phyloP scores from a whole-genome alignment of 1,284 basidiomycete species.

The Peniophora sp. region DNA sequence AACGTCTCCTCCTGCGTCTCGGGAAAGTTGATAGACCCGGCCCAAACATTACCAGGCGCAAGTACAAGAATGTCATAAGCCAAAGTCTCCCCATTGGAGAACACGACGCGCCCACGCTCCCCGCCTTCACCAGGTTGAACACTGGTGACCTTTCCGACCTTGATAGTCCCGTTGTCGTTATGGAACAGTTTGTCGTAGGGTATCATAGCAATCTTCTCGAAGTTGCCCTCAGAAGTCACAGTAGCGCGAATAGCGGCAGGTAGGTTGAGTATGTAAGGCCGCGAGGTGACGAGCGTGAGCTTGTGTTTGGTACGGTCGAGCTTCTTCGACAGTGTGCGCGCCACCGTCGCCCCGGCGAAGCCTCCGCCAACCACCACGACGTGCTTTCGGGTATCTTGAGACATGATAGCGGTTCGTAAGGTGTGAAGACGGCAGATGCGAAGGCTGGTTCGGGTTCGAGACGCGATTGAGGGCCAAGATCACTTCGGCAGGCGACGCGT shows the following conservation, averaged over 20 bases:
- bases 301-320: conserved; percentile 22
- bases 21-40: conserved; percentile 40
- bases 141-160: conserved; percentile 33
- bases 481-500: too few relatives aligned
- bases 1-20: conserved; percentile 28
- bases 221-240: conserved; percentile 21
- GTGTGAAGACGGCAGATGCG: neutral
- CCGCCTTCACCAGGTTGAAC: conserved; percentile 31
- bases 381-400: conserved; percentile 20
- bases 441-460: neutral
- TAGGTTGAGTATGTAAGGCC: conserved; percentile 25
- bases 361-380: conserved; percentile 33
- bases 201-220: conserved; percentile 26
- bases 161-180: conserved; percentile 36
- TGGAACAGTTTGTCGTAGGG: conserved; percentile 39
- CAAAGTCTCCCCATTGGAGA: conserved; percentile 41
- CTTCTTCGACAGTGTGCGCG: conserved; percentile 24
- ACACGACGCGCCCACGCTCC: conserved; percentile 34
- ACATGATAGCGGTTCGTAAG: neutral
- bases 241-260: conserved; percentile 25
- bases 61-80: conserved; percentile 47
- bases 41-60: conserved; percentile 50
- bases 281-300: conserved; percentile 26
- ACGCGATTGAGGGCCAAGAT: too few relatives aligned
- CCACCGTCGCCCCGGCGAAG: conserved; percentile 19